Evolutionary conservation across 2,329 filamentous ascomycete genomes (phyloP), one percentile per base, ranked within the genome.

Genomic region (Teratosphaeria zuluensis): DNA sequence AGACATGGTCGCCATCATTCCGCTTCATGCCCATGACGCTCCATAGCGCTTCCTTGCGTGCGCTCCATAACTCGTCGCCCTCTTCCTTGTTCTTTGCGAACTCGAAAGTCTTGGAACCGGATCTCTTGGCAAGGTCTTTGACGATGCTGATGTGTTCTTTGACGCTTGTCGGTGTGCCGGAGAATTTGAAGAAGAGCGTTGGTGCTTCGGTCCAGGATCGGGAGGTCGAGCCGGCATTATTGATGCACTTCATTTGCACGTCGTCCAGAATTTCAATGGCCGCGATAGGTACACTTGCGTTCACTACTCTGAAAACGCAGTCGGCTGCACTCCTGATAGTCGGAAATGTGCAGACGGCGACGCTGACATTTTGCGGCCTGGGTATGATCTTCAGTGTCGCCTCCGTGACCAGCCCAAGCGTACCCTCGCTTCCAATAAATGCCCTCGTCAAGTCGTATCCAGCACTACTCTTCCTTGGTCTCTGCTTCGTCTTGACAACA

Each of bases 241-340:
- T 89, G 65, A 89, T 83, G 51, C 86, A 83, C 55, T 77, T 74
- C 86, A 96, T 96, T 77, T 95, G 91, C 59, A 91, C 87, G 70
- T 95, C 91, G 75, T 96, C 92, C 31, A 96, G 79, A 59, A 96
- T 88, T 76, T 96, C 92, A 51, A 96, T 85, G n/a, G 92, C 92
- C 0, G 92, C 91, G 51, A 96, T 86, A 32, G 89, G 89, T 11
- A 96, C 83, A 30, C 90, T 91, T 56, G 87, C 82, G 52, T 84
- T 84, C 4, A 96, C 91, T 11, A 96, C 90, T 57, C 81, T 81
- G 64, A 86, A 84, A 1, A 94, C 91, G 71, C 90, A 95, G 69
- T 86, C 81, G 16, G 89, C 90, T 1, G 90, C 90, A 63, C 83
- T 77, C 53, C 87, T 84, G 63, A 95, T 78, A 0, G 77, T 80